Percentiles rank a stretch among this genome's conserved stretches.
phyloP scores from a whole-genome alignment of 805 yeast genomes.

The Ogataea dorogensis region DNA sequence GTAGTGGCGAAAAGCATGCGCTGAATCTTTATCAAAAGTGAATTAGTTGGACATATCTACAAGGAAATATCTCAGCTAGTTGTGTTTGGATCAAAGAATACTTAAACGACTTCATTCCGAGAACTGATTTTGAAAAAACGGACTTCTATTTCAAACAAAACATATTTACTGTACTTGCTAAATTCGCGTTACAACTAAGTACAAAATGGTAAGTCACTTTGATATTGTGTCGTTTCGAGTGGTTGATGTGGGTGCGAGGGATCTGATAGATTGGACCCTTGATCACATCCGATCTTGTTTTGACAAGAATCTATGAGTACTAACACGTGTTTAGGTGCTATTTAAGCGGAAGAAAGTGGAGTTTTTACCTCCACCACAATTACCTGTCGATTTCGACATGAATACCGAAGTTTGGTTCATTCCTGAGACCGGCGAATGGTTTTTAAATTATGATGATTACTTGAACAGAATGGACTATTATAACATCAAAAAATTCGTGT shows the following conservation, averaged over 20 bases:
- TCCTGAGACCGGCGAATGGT: constrained; percentile 88
- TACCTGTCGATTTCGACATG: constrained; percentile 54
- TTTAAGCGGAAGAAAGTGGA: constrained; percentile 72
- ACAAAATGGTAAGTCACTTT: constrained; percentile 5
- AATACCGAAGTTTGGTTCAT: constrained; percentile 75
- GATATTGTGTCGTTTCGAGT: too few species aligned
- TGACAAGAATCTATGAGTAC: neutral
- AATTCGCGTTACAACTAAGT: neutral
- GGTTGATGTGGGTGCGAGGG: too few species aligned
- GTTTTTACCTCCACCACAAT: constrained; percentile 52
- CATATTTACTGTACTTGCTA: neutral
- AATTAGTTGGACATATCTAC: neutral
- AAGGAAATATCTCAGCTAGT: too few species aligned
- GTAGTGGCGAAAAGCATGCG: constrained; percentile 9
- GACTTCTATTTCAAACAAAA: neutral
- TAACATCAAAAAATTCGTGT: constrained; percentile 75
- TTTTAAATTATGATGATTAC: constrained; percentile 71
- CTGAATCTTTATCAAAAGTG: constrained; percentile 10
- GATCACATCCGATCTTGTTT: neutral
- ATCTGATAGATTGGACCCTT: neutral
- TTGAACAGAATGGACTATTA: constrained; percentile 71
- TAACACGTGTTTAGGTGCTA: constrained; percentile 50
- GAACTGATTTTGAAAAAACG: constrained; percentile 1
- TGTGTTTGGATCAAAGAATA: too few species aligned
- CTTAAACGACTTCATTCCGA: neutral